Evolutionary conservation across 495 filamentous ascomycete species (phyloP).

Genomic region (Cercophora sp.): DNA sequence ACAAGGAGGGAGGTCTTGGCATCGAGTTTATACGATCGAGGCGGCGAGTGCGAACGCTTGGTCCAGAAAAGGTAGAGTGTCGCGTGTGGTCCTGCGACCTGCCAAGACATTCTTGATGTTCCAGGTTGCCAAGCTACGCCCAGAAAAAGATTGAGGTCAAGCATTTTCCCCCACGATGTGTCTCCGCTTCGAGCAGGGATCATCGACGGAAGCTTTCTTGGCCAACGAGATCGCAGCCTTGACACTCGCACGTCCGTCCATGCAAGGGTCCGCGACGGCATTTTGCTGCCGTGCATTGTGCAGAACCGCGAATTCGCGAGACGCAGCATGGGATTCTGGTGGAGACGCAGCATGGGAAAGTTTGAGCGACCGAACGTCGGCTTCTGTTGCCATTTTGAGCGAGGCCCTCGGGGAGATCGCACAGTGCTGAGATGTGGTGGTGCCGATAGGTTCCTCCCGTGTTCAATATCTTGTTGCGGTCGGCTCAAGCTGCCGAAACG

Average conservation of each 20-base stretch:
- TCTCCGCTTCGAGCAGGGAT: not conserved
- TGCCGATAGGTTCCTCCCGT: no score
- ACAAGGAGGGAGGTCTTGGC: not conserved
- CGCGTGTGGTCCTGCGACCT: conserved; percentile 28
- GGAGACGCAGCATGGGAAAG: not conserved
- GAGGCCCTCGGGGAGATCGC: not conserved
- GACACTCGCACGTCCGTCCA: not conserved
- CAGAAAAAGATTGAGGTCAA: conserved; percentile 8
- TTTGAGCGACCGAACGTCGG: not conserved
- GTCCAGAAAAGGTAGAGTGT: not conserved
- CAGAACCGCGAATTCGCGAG: not conserved
- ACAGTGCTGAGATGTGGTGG: not conserved
- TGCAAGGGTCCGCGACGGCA: conserved; percentile 5
- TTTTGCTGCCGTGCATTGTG: no score
- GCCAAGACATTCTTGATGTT: conserved; percentile 29
- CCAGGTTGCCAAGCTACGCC: conserved; percentile 20
- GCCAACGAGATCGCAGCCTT: not conserved
- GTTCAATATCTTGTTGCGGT: no score
- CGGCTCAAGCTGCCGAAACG: not conserved
- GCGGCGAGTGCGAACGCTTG: not conserved
- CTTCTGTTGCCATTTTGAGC: no score
- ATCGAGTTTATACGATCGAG: not conserved
- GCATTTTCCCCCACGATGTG: not conserved
- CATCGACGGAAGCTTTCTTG: conserved; percentile 2
- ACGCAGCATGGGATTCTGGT: not conserved